Evolutionary conservation across 805 yeast species (phyloP).

Genomic region (Zygotorulaspora danielsina): DNA sequence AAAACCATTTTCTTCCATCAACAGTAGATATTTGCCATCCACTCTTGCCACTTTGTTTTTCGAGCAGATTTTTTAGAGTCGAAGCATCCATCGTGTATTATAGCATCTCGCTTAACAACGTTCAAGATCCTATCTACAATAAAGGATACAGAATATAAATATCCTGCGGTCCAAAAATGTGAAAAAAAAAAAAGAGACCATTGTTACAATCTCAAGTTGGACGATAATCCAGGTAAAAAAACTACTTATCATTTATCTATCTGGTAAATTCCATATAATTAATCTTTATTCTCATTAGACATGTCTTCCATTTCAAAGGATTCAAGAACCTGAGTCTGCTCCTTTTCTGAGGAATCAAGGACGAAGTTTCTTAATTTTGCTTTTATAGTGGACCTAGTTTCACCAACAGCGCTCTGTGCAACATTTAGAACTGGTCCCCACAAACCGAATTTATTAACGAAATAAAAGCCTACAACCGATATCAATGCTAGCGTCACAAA

Average conservation of each 20-base stretch:
- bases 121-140: no score
- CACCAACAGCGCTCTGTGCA: slow-evolving; percentile 52
- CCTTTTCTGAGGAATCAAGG: slow-evolving; percentile 44
- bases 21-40: slow-evolving; percentile 8
- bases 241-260: no score
- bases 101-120: no score
- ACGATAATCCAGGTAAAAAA: no score
- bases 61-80: neutral
- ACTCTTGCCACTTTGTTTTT: neutral
- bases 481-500: slow-evolving; percentile 60
- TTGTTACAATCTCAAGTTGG: no score
- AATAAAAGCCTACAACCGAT: slow-evolving; percentile 55
- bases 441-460: slow-evolving; percentile 65
- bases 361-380: slow-evolving; percentile 56
- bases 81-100: slow-evolving; percentile 1
- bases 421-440: slow-evolving; percentile 71
- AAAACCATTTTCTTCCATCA: slow-evolving; percentile 5
- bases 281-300: slow-evolving; percentile 16
- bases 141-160: no score
- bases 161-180: no score
- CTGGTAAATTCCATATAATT: no score
- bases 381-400: slow-evolving; percentile 52
- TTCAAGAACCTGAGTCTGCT: slow-evolving; percentile 21
- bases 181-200: no score
- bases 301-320: slow-evolving; percentile 35